Conservation (phyloP, 2,329 filamentous ascomycete genomes). For the Ramularia endophylla region DNA sequence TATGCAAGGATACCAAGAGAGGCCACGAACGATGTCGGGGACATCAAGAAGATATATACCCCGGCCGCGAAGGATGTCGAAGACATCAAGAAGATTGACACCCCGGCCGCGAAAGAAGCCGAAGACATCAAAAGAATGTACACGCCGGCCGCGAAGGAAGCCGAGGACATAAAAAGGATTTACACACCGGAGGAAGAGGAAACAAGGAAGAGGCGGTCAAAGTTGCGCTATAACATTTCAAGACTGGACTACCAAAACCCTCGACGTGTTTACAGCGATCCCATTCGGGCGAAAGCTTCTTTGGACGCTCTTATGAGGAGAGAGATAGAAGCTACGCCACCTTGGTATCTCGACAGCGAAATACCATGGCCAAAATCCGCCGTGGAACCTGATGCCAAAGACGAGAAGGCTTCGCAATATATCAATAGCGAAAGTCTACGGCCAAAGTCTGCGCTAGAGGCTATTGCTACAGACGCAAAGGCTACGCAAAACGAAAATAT, state of each 20-base stretch:
- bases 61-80: no score
- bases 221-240: neutral
- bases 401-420: slow-evolving; percentile 5
- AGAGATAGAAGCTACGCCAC: no score
- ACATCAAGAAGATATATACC: slow-evolving; percentile 1
- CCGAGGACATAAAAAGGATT: neutral
- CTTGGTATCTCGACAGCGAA: no score
- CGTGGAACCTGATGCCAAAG: no score
- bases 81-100: slow-evolving; percentile 2
- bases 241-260: no score
- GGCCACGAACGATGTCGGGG: slow-evolving; percentile 15
- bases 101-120: slow-evolving; percentile 13
- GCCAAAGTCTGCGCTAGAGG: slow-evolving; percentile 32
- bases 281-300: no score
- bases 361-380: no score
- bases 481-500: slow-evolving; percentile 25
- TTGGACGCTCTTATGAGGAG: no score
- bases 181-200: no score
- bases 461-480: slow-evolving; percentile 36
- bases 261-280: no score
- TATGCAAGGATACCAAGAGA: slow-evolving; percentile 35
- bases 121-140: slow-evolving; percentile 5
- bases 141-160: no score
- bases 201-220: neutral
- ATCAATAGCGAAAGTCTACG: slow-evolving; percentile 16